A percentile compares a stretch with the other conserved stretches of the same genome.
These are phyloP conservation scores for Ascobolus immersus DNA, from an alignment of 495 filamentous ascomycete species.

Conservation along the genomic window DNA sequence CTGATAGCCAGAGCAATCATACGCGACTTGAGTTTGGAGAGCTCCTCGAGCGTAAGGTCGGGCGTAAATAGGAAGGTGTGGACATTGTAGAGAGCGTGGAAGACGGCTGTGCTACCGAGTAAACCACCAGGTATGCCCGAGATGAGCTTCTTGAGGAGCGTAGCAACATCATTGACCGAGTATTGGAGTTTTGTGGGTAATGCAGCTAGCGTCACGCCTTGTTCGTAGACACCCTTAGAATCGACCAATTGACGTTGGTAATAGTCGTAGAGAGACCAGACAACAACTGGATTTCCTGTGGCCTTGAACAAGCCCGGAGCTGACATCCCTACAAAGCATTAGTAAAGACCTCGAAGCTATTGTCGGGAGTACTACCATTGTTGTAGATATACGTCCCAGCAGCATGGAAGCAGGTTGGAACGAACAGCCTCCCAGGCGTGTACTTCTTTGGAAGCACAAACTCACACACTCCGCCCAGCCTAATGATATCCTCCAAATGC, in stretches of 20 bases:
- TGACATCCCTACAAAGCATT: slow-evolving; percentile 16
- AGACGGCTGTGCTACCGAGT: slow-evolving; percentile 39
- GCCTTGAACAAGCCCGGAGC: slow-evolving; percentile 40
- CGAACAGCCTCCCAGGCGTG: slow-evolving; percentile 32
- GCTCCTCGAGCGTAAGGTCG: slow-evolving; percentile 24
- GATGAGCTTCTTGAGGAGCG: slow-evolving; percentile 44
- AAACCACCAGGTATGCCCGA: slow-evolving; percentile 48
- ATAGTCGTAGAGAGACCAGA: slow-evolving; percentile 34
- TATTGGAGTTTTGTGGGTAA: slow-evolving; percentile 29
- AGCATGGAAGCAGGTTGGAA: slow-evolving; percentile 55
- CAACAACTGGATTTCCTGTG: slow-evolving; percentile 27
- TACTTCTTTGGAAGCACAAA: slow-evolving; percentile 41
- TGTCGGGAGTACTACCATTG: slow-evolving; percentile 28
- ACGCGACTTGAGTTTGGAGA: slow-evolving; percentile 28
- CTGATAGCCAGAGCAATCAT: slow-evolving; percentile 39
- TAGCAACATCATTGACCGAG: slow-evolving; percentile 42
- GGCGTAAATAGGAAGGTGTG: slow-evolving; percentile 27
- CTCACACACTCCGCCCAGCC: slow-evolving; percentile 46
- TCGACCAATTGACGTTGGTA: slow-evolving; percentile 27
- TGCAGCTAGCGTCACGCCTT: slow-evolving; percentile 28
- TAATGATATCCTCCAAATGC: slow-evolving; percentile 35
- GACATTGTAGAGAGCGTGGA: slow-evolving; percentile 38
- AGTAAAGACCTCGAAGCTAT: not conserved
- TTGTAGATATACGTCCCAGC: slow-evolving; percentile 38
- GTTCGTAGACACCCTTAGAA: slow-evolving; percentile 23